Base-by-base conservation (phyloP, 2,329 filamentous ascomycete species). In the Hirsutella minnesotensis region DNA sequence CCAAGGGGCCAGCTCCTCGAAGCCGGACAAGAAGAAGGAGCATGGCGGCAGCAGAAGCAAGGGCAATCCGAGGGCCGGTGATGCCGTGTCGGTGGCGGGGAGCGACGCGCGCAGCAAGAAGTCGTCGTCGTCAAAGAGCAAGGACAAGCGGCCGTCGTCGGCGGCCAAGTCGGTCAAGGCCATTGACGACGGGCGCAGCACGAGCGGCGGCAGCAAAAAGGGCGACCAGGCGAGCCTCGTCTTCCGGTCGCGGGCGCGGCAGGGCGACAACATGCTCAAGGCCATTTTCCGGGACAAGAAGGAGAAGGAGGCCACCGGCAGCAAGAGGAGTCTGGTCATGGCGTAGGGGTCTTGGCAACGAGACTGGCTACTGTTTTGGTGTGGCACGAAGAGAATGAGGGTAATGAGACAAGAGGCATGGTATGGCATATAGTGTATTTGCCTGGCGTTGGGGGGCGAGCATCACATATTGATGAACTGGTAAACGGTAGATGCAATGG, bases 261-360 rank as follows among this genome's bases (percentile, higher is more conserved):
- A 56, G 13, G 40, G 40, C 41, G 59, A 53, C 34, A 77, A 69
- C 53, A 73, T 78, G 72, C 66, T 79, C 48, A 78, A 77, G 62
- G 60, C 66, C 3, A 49, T 79, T 44, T 78, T 79, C 54, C 74
- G 72, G 63, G 71, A 65, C 60, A 76, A 73, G 60, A 72, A 72
- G 57, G 64, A 68, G 19, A 64, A 59, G 53, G 66, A 67, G 46
- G 62, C 64, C 43, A 59, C 59, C 22, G 16, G 37, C 37, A 39
- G 16, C 16, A 39, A n/a, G 29, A 54, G 48, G 30, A 56, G 56
- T 24, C 44, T 59, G 34, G 57, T 61, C 36, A 43, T 56, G 30
- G 58, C 56, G 20, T 60, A 54, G 35, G 9, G 1, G 24, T 4
- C 30, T 12, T 12, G 4, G 10, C 10, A 12, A n/a, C 7, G 13